Conservation (phyloP, 2,329 filamentous ascomycete species). For the Alternaria sp. region DNA sequence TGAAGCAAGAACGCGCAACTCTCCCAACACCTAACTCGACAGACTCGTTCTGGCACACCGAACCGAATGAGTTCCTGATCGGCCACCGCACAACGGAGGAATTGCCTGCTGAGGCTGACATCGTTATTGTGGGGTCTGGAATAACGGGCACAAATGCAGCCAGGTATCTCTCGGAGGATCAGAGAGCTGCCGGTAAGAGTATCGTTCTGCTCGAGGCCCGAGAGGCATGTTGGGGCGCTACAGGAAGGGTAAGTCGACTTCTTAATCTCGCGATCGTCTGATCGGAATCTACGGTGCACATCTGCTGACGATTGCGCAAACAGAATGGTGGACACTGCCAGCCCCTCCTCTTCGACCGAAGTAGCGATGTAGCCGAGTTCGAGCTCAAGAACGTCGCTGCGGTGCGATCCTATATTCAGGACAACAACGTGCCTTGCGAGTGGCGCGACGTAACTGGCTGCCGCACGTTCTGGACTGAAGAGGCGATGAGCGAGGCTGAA, state of each 20-base stretch:
- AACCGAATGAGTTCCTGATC: constrained; percentile 70
- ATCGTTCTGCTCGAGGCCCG: constrained; percentile 80
- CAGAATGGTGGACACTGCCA: constrained; percentile 74
- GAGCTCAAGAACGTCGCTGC: constrained; percentile 74
- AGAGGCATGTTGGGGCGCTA: constrained; percentile 85
- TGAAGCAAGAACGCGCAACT: constrained; percentile 46
- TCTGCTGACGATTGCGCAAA: constrained; percentile 12
- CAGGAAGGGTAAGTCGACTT: constrained; percentile 69
- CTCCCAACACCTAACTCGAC: constrained; percentile 70
- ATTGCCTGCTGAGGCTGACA: constrained; percentile 70
- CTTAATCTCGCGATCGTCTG: not conserved
- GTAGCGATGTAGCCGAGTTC: constrained; percentile 72
- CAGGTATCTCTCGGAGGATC: constrained; percentile 64
- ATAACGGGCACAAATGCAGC: constrained; percentile 80
- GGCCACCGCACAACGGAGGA: constrained; percentile 73
- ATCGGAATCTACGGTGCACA: not conserved
- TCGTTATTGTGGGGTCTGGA: constrained; percentile 77
- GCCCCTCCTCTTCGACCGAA: constrained; percentile 70
- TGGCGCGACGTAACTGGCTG: constrained; percentile 71
- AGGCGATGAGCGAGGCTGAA: constrained; percentile 64
- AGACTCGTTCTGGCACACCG: constrained; percentile 76
- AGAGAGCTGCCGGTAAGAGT: constrained; percentile 55
- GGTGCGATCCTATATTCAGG: constrained; percentile 66
- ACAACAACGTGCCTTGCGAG: constrained; percentile 72
- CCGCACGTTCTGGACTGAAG: constrained; percentile 67